Evolutionary conservation across 441 rosid genomes (phyloP).

Genomic region (Dalechampia spathulata): DNA sequence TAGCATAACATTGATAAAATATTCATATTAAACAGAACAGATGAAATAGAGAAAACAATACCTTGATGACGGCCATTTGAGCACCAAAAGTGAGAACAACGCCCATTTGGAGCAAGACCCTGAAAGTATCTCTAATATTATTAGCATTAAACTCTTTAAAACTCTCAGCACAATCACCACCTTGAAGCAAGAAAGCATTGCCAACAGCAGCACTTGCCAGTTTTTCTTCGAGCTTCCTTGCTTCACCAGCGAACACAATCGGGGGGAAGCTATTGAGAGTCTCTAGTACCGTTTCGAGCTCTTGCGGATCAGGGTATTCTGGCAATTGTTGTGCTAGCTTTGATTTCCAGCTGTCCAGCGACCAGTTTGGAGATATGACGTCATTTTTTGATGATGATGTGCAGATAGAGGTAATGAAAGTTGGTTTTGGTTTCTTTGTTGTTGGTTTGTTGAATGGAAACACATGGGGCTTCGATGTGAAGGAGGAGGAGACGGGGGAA

Average conservation of each 20-base stretch:
- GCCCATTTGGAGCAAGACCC: conserved; percentile 48
- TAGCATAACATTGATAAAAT: no score
- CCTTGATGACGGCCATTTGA: conserved; percentile 50
- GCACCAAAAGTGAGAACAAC: conserved; percentile 50
- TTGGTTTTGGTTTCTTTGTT: conserved; percentile 5
- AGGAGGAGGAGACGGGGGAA: conserved; percentile 9
- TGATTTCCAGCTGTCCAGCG: conserved; percentile 51
- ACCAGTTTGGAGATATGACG: conserved; percentile 23
- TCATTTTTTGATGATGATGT: conserved; percentile 7
- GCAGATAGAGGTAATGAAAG: conserved; percentile 18
- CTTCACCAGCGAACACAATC: conserved; percentile 80
- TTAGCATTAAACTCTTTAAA: conserved; percentile 45
- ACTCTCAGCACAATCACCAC: conserved; percentile 57
- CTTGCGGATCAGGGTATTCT: conserved; percentile 43
- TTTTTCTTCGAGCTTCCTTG: conserved; percentile 53
- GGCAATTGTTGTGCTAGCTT: conserved; percentile 55
- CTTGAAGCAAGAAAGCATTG: conserved; percentile 43
- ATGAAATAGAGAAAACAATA: background rate
- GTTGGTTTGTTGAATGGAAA: background rate
- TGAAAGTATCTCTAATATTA: conserved; percentile 48
- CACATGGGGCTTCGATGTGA: conserved; percentile 3
- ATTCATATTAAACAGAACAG: background rate
- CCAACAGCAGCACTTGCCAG: conserved; percentile 49
- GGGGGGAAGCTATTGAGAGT: conserved; percentile 62
- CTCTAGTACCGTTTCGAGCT: conserved; percentile 45